Conservation (phyloP, 352 stramenopile species). For the Globisporangium canariense region DNA sequence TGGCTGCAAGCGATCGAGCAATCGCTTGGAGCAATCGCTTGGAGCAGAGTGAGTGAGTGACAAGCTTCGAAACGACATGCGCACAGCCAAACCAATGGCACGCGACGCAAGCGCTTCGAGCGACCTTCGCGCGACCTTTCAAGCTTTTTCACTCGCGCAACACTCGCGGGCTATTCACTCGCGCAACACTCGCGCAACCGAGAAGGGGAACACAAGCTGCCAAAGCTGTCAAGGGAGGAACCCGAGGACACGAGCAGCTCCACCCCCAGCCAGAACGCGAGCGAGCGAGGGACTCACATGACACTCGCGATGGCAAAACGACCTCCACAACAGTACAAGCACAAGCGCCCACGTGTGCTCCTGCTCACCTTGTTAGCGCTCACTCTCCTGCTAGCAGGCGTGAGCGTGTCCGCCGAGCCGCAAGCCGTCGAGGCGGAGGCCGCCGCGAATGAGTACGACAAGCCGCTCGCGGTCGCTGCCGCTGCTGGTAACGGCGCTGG, state of each 20-base stretch:
- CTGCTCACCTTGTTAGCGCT: slow-evolving; percentile 9
- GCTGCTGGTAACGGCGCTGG: background rate
- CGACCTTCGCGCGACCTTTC: slow-evolving; percentile 36
- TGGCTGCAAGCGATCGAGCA: background rate
- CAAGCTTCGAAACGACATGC: slow-evolving; percentile 19
- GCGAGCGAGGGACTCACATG: background rate
- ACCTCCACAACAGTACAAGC: background rate
- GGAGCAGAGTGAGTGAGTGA: slow-evolving; percentile 10
- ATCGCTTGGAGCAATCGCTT: too few species aligned
- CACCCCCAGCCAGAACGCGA: background rate
- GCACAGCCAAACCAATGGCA: slow-evolving; percentile 29
- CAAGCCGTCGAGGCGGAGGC: slow-evolving; percentile 11
- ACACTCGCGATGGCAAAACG: background rate
- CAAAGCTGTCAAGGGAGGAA: background rate
- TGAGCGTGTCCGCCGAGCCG: slow-evolving; percentile 13
- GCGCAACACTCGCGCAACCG: background rate
- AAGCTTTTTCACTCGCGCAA: background rate
- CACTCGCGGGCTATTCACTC: background rate
- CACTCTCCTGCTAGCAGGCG: slow-evolving; percentile 19
- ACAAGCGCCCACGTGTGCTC: background rate
- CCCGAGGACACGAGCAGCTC: background rate
- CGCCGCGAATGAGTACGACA: slow-evolving; percentile 13
- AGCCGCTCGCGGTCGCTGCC: background rate
- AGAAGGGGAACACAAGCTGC: background rate
- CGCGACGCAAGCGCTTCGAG: slow-evolving; percentile 22